Evolutionary conservation across 805 yeast species (phyloP).

Genomic region (Zygoascus ofunaensis): DNA sequence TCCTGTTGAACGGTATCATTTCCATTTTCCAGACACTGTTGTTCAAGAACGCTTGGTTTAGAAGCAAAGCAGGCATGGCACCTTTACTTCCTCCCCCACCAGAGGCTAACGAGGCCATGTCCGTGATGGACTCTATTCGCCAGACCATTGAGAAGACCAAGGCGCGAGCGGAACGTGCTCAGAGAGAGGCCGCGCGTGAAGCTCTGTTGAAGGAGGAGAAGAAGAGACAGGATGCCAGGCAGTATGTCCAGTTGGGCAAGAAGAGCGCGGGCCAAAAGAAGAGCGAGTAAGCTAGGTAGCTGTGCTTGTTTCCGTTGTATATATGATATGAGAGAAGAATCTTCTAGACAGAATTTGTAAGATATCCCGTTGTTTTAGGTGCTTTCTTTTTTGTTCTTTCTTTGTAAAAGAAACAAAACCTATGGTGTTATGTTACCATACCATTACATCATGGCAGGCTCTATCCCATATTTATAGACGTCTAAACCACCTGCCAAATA

Average conservation of each 20-base stretch:
- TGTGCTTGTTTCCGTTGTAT: no score
- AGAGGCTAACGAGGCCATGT: constrained; percentile 22
- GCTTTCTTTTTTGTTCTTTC: no score
- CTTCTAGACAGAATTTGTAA: no score
- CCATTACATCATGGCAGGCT: no score
- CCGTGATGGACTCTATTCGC: constrained; percentile 21
- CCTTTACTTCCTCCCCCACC: constrained; percentile 49
- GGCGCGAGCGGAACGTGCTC: constrained; percentile 27
- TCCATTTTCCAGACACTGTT: constrained; percentile 65
- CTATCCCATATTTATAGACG: no score
- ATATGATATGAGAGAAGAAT: no score
- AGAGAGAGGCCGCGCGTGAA: constrained; percentile 23
- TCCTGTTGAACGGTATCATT: constrained; percentile 68
- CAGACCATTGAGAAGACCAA: constrained; percentile 24
- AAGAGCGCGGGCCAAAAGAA: neutral
- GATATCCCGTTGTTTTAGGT: no score
- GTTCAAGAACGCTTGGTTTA: constrained; percentile 49
- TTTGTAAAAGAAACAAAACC: no score
- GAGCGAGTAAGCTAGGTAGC: neutral
- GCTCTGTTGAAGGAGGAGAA: constrained; percentile 15
- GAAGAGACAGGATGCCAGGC: constrained; percentile 6
- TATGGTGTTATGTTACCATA: no score
- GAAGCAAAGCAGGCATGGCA: constrained; percentile 50
- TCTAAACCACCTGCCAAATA: no score
- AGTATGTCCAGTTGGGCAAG: neutral